These are phyloP conservation scores for Boletus subparvulus DNA, from an alignment of 768 basidiomycete species.

Conservation along the genomic window DNA sequence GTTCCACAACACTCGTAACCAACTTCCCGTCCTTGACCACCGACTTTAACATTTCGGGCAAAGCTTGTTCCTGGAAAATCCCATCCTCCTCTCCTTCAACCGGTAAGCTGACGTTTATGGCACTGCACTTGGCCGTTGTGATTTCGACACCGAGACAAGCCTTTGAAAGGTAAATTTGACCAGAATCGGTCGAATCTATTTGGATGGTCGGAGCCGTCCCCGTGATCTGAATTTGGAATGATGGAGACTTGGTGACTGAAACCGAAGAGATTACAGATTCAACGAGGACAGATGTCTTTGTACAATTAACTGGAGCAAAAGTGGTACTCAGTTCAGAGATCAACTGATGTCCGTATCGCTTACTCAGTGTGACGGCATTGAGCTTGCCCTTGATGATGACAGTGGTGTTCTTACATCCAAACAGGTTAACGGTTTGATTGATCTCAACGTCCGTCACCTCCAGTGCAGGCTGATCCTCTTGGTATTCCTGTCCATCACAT, in stretches of 20 bases:
- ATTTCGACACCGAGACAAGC: conserved; percentile 80
- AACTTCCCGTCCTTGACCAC: conserved; percentile 79
- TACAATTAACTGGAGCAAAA: conserved; percentile 69
- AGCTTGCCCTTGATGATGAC: conserved; percentile 89
- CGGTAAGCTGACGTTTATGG: conserved; percentile 88
- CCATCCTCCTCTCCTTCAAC: conserved; percentile 89
- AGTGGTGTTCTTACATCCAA: conserved; percentile 83
- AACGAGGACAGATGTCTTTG: conserved; percentile 82
- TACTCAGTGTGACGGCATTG: conserved; percentile 89
- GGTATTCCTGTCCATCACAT: conserved; percentile 67
- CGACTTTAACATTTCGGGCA: conserved; percentile 96
- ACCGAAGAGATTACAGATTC: conserved; percentile 93
- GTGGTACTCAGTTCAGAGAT: conserved; percentile 1
- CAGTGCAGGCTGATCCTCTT: conserved; percentile 76
- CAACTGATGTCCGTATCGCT: neutral
- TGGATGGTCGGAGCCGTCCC: conserved; percentile 90
- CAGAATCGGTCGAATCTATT: conserved; percentile 92
- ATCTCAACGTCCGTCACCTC: conserved; percentile 75
- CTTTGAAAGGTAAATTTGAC: conserved; percentile 90
- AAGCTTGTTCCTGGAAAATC: conserved; percentile 81
- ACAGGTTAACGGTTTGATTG: conserved; percentile 85
- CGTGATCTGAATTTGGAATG: conserved; percentile 89
- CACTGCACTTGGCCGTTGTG: conserved; percentile 90
- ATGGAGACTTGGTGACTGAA: conserved; percentile 86
- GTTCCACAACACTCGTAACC: conserved; percentile 87